Evolutionary conservation across 1,284 basidiomycete genomes (phyloP).

Genomic region (Phenoliferia sp.): DNA sequence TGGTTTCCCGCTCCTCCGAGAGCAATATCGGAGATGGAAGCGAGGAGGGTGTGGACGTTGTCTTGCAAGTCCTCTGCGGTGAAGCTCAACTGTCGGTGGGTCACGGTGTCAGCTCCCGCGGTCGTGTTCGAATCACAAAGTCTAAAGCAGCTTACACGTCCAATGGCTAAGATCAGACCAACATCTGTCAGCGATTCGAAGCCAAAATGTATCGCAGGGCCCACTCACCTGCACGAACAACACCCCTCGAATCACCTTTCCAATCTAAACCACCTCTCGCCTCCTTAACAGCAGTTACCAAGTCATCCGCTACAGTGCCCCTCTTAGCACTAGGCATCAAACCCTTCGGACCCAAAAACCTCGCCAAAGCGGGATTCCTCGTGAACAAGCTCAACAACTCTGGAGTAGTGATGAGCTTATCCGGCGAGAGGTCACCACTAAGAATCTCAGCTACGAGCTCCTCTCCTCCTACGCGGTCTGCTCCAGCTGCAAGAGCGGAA

Average conservation of each 20-base stretch:
- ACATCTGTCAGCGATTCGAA: not conserved
- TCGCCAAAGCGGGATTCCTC: conserved; percentile 69
- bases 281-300: conserved; percentile 71
- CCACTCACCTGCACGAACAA: conserved; percentile 57
- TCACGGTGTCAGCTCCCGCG: not conserved
- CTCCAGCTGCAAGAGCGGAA: conserved; percentile 73
- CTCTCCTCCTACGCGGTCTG: conserved; percentile 75
- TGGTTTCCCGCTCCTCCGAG: conserved; percentile 25
- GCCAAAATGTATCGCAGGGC: not conserved
- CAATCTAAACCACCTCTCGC: conserved; percentile 83
- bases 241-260: conserved; percentile 83
- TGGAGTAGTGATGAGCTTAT: conserved; percentile 76
- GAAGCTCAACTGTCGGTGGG: conserved; percentile 21
- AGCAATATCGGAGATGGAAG: conserved; percentile 29
- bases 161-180: not conserved
- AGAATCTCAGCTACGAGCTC: conserved; percentile 78
- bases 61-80: conserved; percentile 23
- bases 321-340: conserved; percentile 92
- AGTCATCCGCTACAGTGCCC: conserved; percentile 86
- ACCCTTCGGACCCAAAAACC: conserved; percentile 86
- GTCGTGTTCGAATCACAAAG: not conserved
- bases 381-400: conserved; percentile 67
- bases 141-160: not conserved
- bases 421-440: conserved; percentile 61
- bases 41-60: conserved; percentile 33